Conservation (phyloP, 768 basidiomycete genomes). For the Amanita fuliginea region DNA sequence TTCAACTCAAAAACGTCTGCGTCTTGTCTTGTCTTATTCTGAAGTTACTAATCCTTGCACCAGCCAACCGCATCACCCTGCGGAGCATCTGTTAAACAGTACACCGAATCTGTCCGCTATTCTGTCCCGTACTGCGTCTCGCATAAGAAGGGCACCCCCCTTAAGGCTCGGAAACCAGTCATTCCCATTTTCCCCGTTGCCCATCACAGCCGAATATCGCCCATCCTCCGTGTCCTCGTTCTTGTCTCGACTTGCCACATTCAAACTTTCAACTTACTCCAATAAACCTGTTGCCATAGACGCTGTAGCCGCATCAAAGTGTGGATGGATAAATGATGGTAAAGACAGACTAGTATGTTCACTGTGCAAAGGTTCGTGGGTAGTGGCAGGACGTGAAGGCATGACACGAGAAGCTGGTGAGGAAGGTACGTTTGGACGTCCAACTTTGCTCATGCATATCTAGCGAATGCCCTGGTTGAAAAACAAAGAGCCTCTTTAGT, state of each 20-base stretch:
- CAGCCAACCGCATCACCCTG: background rate
- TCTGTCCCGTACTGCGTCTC: constrained; percentile 51
- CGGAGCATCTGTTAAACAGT: constrained; percentile 28
- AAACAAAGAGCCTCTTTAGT: constrained; percentile 61
- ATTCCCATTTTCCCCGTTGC: constrained; percentile 19
- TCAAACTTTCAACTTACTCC: constrained; percentile 68
- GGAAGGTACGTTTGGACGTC: constrained; percentile 22
- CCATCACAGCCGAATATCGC: constrained; percentile 50
- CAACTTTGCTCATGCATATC: constrained; percentile 9
- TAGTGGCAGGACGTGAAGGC: constrained; percentile 57
- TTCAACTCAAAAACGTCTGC: constrained; percentile 24
- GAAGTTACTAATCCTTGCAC: background rate
- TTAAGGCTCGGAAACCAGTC: constrained; percentile 27
- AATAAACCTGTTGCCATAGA: constrained; percentile 68
- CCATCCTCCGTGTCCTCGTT: constrained; percentile 72
- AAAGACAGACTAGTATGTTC: constrained; percentile 72
- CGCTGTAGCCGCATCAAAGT: constrained; percentile 71
- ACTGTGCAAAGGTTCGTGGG: constrained; percentile 64
- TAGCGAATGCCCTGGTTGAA: constrained; percentile 62
- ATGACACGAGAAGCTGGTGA: constrained; percentile 70
- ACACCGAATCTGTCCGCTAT: constrained; percentile 67
- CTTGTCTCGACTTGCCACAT: constrained; percentile 63
- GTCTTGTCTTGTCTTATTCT: background rate
- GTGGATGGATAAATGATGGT: constrained; percentile 78
- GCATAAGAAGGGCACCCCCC: constrained; percentile 38